Evolutionary conservation across 2,329 filamentous ascomycete genomes (phyloP), one percentile per base, ranked within the genome.

Genomic region (Plectosphaerella sp.): DNA sequence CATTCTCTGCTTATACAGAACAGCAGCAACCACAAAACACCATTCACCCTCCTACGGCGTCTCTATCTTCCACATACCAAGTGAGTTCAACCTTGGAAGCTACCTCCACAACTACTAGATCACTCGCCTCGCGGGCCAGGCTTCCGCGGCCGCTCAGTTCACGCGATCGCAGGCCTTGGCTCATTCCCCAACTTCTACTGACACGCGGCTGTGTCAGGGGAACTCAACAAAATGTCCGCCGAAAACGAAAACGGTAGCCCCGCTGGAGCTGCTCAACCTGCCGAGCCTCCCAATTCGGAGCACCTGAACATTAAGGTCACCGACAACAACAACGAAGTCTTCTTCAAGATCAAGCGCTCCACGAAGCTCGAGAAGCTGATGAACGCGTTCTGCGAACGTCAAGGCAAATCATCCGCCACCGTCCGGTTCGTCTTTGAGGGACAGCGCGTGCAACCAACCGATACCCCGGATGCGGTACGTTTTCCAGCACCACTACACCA

Each of bases 271-370:
- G 65, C 72, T 49, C 28, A 4, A 12, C 42, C 54, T 16, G 50
- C 49, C 20, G 69, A 74, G 35, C 65, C 72, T 49, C 74, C 76
- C 22, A 74, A 76, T 52, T 76, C 76, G 28, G 93, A 97, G 74
- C 94, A 99, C 72, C 79, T 99, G 5, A 99, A 99, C 75, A 97
- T 99, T 76, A 99, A 99, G 71, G 94, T 99, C 14, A 97, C 94
- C 0, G 94, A 99, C 64, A 97, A 96, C 76, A 97, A 97, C 77
- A 99, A 99, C 70, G 94, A 99, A 69, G 93, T 99, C 63, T 99
- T 97, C 72, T 99, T 99, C 80, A 99, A 99, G 80, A 99, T 99
- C 77, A 99, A 99, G 86, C 84, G 92, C 37, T 91, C 88, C 20
- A 99, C 94, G 1, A 89, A 91, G 69, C 83, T 99, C 2, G 94